A percentile compares a stretch with the other conserved stretches of the same genome.
Conservation (phyloP, 352 stramenopile species). For the Pythium biforme region DNA sequence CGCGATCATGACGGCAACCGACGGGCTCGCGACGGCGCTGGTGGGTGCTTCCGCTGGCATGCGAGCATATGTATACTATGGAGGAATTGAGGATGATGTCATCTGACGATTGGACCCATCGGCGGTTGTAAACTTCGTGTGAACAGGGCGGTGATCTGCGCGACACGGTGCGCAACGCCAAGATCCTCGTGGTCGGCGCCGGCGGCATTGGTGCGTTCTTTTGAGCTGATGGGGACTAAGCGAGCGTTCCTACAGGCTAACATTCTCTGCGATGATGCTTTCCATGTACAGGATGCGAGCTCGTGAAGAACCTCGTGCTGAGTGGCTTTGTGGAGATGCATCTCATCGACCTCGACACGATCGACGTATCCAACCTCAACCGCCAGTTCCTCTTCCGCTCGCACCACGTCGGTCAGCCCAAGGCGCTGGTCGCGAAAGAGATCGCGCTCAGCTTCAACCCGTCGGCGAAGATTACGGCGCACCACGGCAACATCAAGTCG, state of each 20-base stretch:
- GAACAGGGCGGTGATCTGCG: conserved; percentile 55
- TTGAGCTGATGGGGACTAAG: no score
- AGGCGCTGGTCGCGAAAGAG: conserved; percentile 89
- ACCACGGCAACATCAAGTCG: conserved; percentile 98
- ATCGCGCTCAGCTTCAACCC: conserved; percentile 90
- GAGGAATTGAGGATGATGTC: no score
- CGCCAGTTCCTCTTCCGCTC: conserved; percentile 99
- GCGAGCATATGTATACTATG: no score
- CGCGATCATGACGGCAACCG: conserved; percentile 25
- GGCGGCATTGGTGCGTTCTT: conserved; percentile 93
- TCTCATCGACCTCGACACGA: conserved; percentile 99
- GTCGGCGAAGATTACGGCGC: conserved; percentile 83
- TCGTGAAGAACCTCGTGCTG: conserved; percentile 99
- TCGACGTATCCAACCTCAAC: conserved; percentile 99
- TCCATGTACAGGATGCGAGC: conserved; percentile 87
- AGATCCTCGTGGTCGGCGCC: conserved; percentile 96
- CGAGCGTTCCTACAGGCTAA: no score
- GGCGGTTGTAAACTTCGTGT: neutral
- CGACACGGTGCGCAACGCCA: conserved; percentile 71
- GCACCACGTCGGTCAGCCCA: conserved; percentile 97
- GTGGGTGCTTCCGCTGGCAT: conserved; percentile 38
- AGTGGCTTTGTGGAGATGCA: conserved; percentile 92
- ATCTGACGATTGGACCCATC: neutral
- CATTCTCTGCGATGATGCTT: no score
- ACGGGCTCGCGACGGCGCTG: conserved; percentile 38